Percentiles rank a stretch among this genome's conserved stretches.
These are phyloP conservation scores for Rhytidhysteron rufulum DNA, from an alignment of 2,329 filamentous ascomycete species.

Conservation along the genomic window DNA sequence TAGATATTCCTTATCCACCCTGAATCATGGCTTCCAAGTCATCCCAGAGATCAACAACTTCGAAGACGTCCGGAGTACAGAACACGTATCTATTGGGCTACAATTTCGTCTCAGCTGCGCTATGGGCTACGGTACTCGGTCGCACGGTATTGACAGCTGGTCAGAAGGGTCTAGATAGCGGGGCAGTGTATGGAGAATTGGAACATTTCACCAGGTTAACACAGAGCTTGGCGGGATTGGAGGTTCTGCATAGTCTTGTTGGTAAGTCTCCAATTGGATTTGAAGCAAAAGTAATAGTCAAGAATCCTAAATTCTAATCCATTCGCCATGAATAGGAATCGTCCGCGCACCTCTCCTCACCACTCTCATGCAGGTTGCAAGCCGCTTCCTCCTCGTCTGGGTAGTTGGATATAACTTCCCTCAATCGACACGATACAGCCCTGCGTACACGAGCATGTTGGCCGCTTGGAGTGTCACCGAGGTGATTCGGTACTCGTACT, in stretches of 20 bases:
- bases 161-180: slow-evolving; percentile 17
- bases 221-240: slow-evolving; percentile 78
- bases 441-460: slow-evolving; percentile 73
- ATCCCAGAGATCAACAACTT: too few species aligned
- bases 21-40: too few species aligned
- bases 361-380: slow-evolving; percentile 85
- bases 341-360: slow-evolving; percentile 83
- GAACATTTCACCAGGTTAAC: slow-evolving; percentile 71
- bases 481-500: slow-evolving; percentile 89
- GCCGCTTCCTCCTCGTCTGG: slow-evolving; percentile 86
- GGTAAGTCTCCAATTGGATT: slow-evolving; percentile 49
- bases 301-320: slow-evolving; percentile 1
- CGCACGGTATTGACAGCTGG: slow-evolving; percentile 58
- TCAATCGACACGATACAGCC: slow-evolving; percentile 52
- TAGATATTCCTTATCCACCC: too few species aligned
- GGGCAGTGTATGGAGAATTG: slow-evolving; percentile 57
- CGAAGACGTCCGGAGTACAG: slow-evolving; percentile 16
- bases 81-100: slow-evolving; percentile 73
- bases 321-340: slow-evolving; percentile 62
- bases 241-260: slow-evolving; percentile 75
- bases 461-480: slow-evolving; percentile 87
- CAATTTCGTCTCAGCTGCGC: slow-evolving; percentile 71
- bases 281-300: background rate
- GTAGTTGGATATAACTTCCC: slow-evolving; percentile 74
- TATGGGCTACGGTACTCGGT: slow-evolving; percentile 75